phyloP scores from a whole-genome alignment of 2,329 filamentous ascomycete species.

The Diaporthe sp. region DNA sequence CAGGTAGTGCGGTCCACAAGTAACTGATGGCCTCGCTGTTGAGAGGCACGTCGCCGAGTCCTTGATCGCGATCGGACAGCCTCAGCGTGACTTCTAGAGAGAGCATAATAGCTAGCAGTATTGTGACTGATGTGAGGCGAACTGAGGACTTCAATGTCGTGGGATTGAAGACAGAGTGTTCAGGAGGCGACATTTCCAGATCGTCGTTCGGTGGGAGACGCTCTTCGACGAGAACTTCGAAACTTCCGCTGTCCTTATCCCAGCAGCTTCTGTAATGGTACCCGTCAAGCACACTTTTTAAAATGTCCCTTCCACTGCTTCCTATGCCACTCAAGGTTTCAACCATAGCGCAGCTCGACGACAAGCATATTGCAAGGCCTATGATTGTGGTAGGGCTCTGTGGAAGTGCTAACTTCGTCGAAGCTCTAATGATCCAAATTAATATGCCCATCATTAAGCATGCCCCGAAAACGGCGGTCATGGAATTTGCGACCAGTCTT shows the following conservation, averaged over 20 bases:
- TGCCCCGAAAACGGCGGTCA: neutral
- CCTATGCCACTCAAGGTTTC: neutral
- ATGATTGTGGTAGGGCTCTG: neutral
- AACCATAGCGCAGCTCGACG: neutral
- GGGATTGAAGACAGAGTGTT: neutral
- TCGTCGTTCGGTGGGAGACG: neutral
- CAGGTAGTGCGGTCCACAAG: neutral
- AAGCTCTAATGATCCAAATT: neutral
- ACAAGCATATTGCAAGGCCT: constrained; percentile 1
- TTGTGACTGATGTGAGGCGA: neutral
- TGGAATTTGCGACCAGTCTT: neutral
- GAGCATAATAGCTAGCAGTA: neutral
- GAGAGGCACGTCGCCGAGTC: neutral
- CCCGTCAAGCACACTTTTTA: neutral
- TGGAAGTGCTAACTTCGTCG: neutral
- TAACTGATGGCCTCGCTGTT: neutral
- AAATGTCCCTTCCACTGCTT: neutral
- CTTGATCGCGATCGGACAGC: neutral
- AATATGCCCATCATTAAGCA: neutral
- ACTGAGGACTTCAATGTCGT: neutral
- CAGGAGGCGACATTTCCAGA: neutral
- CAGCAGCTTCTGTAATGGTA: neutral
- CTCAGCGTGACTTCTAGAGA: neutral
- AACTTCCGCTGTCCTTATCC: neutral
- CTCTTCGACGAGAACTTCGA: neutral